Percentiles rank a stretch among this genome's conserved stretches.
Conservation (phyloP, 805 yeast genomes). For the Wickerhamiella azyma region DNA sequence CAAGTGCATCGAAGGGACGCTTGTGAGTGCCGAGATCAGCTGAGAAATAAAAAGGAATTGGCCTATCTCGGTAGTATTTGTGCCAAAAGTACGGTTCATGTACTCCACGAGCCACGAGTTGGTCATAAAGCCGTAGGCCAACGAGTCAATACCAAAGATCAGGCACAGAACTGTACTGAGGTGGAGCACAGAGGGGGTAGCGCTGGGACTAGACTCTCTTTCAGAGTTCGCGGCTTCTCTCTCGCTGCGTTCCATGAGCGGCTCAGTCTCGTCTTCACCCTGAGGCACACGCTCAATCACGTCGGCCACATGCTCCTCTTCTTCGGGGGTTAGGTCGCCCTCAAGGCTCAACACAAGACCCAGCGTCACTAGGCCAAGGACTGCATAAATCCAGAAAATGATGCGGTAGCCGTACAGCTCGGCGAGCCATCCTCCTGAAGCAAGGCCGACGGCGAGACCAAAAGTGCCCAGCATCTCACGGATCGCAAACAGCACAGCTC, state of each 20-base stretch:
- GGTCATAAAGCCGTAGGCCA: slow-evolving; percentile 83
- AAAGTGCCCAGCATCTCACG: slow-evolving; percentile 55
- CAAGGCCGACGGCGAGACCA: slow-evolving; percentile 65
- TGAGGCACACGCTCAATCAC: not conserved
- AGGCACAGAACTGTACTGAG: slow-evolving; percentile 12
- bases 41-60: slow-evolving; percentile 26
- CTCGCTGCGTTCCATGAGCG: not conserved
- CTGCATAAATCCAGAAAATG: slow-evolving; percentile 44
- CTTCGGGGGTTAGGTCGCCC: not conserved
- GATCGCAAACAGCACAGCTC: slow-evolving; percentile 65
- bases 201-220: not conserved
- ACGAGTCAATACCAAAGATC: slow-evolving; percentile 66
- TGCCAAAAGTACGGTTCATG: slow-evolving; percentile 42
- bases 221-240: too few relatives aligned
- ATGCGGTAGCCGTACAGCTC: slow-evolving; percentile 38
- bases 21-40: slow-evolving; percentile 39
- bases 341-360: slow-evolving; percentile 27
- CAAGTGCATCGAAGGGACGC: slow-evolving; percentile 52
- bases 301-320: not conserved
- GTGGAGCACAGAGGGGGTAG: not conserved
- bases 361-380: slow-evolving; percentile 38
- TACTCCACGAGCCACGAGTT: slow-evolving; percentile 80
- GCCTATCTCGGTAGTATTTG: slow-evolving; percentile 47
- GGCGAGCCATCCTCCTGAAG: slow-evolving; percentile 46
- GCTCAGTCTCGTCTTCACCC: not conserved